Conservation (phyloP, 1,139 yeast genomes). For the Saccharomyces pastorianus region DNA sequence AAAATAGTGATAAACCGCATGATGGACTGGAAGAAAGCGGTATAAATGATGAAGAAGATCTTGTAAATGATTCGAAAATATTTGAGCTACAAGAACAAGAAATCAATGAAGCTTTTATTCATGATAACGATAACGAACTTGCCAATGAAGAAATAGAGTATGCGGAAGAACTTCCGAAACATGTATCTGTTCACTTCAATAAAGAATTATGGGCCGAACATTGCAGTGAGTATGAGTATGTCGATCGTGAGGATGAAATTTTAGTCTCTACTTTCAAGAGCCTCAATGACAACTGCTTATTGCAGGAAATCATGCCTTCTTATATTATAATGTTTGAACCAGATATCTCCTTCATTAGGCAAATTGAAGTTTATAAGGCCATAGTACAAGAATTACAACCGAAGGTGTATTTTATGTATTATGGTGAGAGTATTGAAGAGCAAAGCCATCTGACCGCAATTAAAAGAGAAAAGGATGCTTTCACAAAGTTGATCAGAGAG, state of each 20-base stretch:
- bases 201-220: conserved; percentile 19
- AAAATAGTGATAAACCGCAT: background rate
- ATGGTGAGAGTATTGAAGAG: conserved; percentile 86
- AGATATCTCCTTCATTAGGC: conserved; percentile 67
- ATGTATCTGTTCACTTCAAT: background rate
- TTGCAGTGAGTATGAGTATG: conserved; percentile 23
- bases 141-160: conserved; percentile 12
- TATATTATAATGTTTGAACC: conserved; percentile 86
- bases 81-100: conserved; percentile 1
- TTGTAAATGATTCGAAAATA: conserved; percentile 9
- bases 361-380: conserved; percentile 76
- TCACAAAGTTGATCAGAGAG: conserved; percentile 75
- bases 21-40: conserved; percentile 4
- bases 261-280: conserved; percentile 53
- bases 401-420: conserved; percentile 74
- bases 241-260: conserved; percentile 42
- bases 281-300: conserved; percentile 43
- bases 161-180: background rate
- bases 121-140: conserved; percentile 11
- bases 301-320: conserved; percentile 70
- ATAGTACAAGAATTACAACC: conserved; percentile 48
- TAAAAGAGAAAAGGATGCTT: conserved; percentile 83
- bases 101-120: background rate
- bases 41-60: too few species aligned
- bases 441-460: conserved; percentile 67